These are phyloP conservation scores for Albizia julibrissin DNA, from an alignment of 306 rosid species.

Conservation along the genomic window DNA sequence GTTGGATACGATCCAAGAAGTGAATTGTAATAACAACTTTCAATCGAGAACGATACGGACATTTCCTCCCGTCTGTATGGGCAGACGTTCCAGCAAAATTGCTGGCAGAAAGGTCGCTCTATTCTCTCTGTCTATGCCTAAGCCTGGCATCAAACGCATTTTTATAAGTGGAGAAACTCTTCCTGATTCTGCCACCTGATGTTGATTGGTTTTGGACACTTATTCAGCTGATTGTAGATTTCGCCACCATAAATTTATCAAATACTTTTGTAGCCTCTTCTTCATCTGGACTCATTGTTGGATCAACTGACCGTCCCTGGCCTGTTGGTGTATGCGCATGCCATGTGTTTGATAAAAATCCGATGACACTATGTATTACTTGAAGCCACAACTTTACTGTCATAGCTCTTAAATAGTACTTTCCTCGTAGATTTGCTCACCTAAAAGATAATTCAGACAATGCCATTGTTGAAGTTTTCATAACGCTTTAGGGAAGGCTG, in stretches of 20 bases:
- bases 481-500: background rate
- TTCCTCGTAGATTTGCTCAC: background rate
- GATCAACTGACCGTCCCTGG: background rate
- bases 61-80: constrained; percentile 74
- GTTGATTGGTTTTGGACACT: background rate
- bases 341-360: constrained; percentile 54
- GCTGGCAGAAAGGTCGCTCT: constrained; percentile 86
- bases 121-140: background rate
- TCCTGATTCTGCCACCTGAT: background rate
- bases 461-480: background rate
- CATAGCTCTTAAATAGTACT: background rate
- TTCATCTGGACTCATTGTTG: background rate
- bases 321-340: constrained; percentile 15
- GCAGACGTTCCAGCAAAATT: constrained; percentile 89
- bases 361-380: background rate
- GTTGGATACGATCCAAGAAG: constrained; percentile 27
- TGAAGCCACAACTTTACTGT: background rate
- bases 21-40: constrained; percentile 4
- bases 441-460: background rate
- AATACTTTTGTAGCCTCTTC: background rate
- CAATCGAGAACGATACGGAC: constrained; percentile 55
- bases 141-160: background rate
- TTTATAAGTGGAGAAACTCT: background rate
- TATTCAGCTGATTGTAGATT: background rate
- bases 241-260: background rate